Evolutionary conservation across 2,329 filamentous ascomycete species (phyloP), one percentile per base, ranked within the genome.

Genomic region (Zymoseptoria ardabiliae): DNA sequence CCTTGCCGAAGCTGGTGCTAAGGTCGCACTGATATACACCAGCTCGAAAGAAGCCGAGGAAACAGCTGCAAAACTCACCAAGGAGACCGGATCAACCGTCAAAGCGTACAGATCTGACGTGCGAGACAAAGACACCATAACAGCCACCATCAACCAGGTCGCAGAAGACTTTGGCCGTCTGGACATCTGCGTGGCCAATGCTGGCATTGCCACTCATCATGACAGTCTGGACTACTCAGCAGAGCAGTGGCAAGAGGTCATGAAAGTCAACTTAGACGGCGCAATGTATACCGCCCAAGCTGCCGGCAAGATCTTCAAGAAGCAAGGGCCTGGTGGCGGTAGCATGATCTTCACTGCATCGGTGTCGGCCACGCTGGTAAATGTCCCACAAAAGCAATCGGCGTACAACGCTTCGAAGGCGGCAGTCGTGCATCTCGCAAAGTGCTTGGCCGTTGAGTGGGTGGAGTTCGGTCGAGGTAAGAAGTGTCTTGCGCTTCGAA

Each of bases 291-390:
- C 91, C 69, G 90, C 91, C 3, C 87, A 87, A 20, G 85, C 83
- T 4, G 87, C 95, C 8, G 91, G 91, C 25, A 89, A 89, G 70
- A 91, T 96, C 70, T 79, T 96, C 64, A 92, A 96, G 84, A 85
- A 85, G 70, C 84, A 89, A 70, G 85, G 91, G 70, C 58, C 59
- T 45, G 79, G 82, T 4, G 79, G 82, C 0, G 91, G 91, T 41
- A 92, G 86, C 76, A 92, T 97, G 74, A 90, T 96, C 77, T 92
- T 96, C 74, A 90, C 96, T 66, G 91, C 91, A 20, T 92, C 88
- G 80, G 96, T 96, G 90, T 92, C 88, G 48, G 91, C 90, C 30
- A 77, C 86, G 55, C 90, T 96, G 68, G 91, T 96, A 73, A 97
- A 96, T 69, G 87, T 96, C 4, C 92, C 92, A 7, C 91, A 96